These are phyloP conservation scores for Chrysoporthe deuterocubensis DNA, from an alignment of 2,329 filamentous ascomycete genomes.

Conservation along the genomic window DNA sequence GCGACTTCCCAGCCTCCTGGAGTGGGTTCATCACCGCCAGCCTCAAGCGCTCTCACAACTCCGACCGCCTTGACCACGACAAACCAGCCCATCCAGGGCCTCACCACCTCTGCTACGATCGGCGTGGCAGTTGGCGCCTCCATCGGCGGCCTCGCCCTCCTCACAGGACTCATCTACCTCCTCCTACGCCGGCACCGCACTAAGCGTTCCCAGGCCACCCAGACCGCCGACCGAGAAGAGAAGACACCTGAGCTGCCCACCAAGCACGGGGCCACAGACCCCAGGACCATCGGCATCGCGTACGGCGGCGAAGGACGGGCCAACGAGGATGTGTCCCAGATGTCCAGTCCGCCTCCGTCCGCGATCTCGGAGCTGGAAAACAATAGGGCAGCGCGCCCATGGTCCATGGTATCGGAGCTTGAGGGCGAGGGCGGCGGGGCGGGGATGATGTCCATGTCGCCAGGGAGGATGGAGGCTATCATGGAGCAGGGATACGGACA, in stretches of 20 bases:
- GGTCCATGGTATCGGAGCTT: slow-evolving; percentile 33
- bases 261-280: slow-evolving; percentile 13
- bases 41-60: background rate
- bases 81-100: slow-evolving; percentile 11
- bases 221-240: background rate
- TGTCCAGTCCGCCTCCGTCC: slow-evolving; percentile 7
- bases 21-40: background rate
- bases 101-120: slow-evolving; percentile 34
- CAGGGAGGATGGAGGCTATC: slow-evolving; percentile 7
- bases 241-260: slow-evolving; percentile 10
- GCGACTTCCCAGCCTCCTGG: slow-evolving; percentile 7
- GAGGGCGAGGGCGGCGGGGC: slow-evolving; percentile 6
- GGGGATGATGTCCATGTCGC: background rate
- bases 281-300: slow-evolving; percentile 13
- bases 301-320: background rate
- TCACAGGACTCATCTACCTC: slow-evolving; percentile 31
- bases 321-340: slow-evolving; percentile 14
- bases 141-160: slow-evolving; percentile 26
- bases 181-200: slow-evolving; percentile 30
- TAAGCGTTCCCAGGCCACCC: background rate
- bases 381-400: slow-evolving; percentile 29
- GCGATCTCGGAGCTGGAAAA: slow-evolving; percentile 31
- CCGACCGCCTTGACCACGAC: background rate
- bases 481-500: background rate
- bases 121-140: slow-evolving; percentile 32